Conservation (phyloP, 2,329 filamentous ascomycete genomes). For the Penicillium sp. region DNA sequence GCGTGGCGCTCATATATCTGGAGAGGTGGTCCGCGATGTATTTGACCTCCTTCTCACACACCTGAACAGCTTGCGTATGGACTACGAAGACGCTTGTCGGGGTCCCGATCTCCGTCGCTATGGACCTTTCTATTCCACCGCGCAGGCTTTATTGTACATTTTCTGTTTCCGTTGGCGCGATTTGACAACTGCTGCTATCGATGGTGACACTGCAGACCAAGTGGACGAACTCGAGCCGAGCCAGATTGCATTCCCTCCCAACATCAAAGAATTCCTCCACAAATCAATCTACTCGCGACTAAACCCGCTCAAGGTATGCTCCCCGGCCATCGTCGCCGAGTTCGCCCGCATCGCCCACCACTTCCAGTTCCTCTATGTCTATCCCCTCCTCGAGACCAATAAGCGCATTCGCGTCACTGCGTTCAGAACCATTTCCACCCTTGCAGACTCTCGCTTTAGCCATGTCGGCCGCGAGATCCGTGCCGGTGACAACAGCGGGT, state of each 20-base stretch:
- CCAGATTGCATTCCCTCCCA: conserved; percentile 74
- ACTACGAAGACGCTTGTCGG: conserved; percentile 71
- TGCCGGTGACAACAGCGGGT: conserved; percentile 68
- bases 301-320: conserved; percentile 94
- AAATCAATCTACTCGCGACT: conserved; percentile 81
- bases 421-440: conserved; percentile 49
- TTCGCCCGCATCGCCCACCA: conserved; percentile 87
- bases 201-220: conserved; percentile 54
- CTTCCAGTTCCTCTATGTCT: conserved; percentile 85
- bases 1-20: conserved; percentile 76
- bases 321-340: conserved; percentile 82
- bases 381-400: conserved; percentile 83
- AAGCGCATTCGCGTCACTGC: conserved; percentile 81
- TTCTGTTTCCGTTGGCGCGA: conserved; percentile 99
- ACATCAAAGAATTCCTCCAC: conserved; percentile 70
- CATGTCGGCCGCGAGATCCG: conserved; percentile 55
- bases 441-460: conserved; percentile 41
- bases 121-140: conserved; percentile 78
- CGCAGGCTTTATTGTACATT: conserved; percentile 89
- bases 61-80: conserved; percentile 69
- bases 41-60: conserved; percentile 76
- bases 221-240: conserved; percentile 59
- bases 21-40: conserved; percentile 74
- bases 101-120: conserved; percentile 85
- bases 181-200: conserved; percentile 61